phyloP scores from a whole-genome alignment of 108 stramenopile genomes.

The Cyclotella sp. region DNA sequence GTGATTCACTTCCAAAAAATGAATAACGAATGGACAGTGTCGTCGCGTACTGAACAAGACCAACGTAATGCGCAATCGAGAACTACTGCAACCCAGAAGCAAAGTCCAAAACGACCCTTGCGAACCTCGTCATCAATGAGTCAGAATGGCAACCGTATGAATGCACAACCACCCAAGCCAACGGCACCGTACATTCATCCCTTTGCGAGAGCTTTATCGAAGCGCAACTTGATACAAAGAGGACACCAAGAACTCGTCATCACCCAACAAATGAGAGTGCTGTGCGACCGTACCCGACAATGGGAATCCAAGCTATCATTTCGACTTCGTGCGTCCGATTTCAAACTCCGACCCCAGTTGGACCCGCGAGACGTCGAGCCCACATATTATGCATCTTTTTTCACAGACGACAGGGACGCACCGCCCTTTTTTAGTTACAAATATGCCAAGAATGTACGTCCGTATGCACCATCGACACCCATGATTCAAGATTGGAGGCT shows the following conservation, averaged over 20 bases:
- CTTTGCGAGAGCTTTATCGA: constrained; percentile 59
- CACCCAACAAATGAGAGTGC: constrained; percentile 58
- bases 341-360: constrained; percentile 51
- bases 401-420: constrained; percentile 35
- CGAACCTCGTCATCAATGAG: neutral
- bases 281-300: constrained; percentile 73
- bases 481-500: constrained; percentile 56
- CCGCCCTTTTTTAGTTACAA: constrained; percentile 48
- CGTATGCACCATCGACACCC: constrained; percentile 68
- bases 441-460: constrained; percentile 40
- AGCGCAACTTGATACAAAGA: constrained; percentile 44
- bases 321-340: constrained; percentile 48
- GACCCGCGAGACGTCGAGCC: constrained; percentile 67
- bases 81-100: neutral
- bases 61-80: neutral
- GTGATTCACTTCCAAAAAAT: constrained; percentile 38
- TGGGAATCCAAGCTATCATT: constrained; percentile 76
- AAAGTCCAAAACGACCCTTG: neutral
- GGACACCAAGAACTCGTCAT: constrained; percentile 50
- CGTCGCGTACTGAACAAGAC: neutral
- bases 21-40: neutral
- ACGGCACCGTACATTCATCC: constrained; percentile 61
- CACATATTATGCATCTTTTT: constrained; percentile 52
- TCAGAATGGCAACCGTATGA: neutral
- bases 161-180: constrained; percentile 8